Evolutionary conservation across 2,329 filamentous ascomycete species (phyloP).

Genomic region (Cryoendolithus antarcticus): DNA sequence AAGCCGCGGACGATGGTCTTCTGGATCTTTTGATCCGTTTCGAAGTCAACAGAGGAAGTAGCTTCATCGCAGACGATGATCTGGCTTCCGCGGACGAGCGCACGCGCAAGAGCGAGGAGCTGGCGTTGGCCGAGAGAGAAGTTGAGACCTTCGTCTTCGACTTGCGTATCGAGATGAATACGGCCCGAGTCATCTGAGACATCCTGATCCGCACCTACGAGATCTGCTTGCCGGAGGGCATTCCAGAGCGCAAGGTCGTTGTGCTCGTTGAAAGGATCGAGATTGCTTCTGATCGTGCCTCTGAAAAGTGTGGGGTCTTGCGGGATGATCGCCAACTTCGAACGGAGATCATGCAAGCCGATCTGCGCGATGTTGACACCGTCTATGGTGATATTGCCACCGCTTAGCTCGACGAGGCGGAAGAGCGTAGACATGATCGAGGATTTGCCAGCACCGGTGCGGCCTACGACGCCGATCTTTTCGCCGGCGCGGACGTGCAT

Average conservation of each 20-base stretch:
- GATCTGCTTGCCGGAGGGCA: conserved; percentile 62
- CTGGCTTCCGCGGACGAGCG: conserved; percentile 71
- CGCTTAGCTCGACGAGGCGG: conserved; percentile 46
- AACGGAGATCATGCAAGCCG: conserved; percentile 63
- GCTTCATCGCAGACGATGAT: conserved; percentile 98
- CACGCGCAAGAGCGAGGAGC: conserved; percentile 85
- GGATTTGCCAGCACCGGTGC: conserved; percentile 72
- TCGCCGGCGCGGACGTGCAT: conserved; percentile 67
- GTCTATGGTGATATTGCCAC: conserved; percentile 37
- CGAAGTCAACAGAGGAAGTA: conserved; percentile 85
- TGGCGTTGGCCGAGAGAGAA: conserved; percentile 92
- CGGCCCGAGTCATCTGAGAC: conserved; percentile 40
- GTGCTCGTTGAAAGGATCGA: conserved; percentile 72
- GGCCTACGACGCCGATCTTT: conserved; percentile 68
- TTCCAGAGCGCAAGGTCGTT: conserved; percentile 67
- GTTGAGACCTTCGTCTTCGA: conserved; percentile 92
- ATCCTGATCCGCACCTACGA: conserved; percentile 43
- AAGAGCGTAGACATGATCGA: conserved; percentile 76
- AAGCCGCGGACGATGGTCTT: conserved; percentile 75
- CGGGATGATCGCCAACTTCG: conserved; percentile 52
- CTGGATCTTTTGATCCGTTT: conserved; percentile 94
- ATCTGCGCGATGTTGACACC: conserved; percentile 53
- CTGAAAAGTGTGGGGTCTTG: conserved; percentile 76
- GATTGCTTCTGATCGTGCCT: conserved; percentile 65
- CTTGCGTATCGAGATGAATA: conserved; percentile 69